Percentiles rank a stretch among this genome's conserved stretches.
Conservation (phyloP, 2,329 filamentous ascomycete species). For the Fonsecaea erecta region DNA sequence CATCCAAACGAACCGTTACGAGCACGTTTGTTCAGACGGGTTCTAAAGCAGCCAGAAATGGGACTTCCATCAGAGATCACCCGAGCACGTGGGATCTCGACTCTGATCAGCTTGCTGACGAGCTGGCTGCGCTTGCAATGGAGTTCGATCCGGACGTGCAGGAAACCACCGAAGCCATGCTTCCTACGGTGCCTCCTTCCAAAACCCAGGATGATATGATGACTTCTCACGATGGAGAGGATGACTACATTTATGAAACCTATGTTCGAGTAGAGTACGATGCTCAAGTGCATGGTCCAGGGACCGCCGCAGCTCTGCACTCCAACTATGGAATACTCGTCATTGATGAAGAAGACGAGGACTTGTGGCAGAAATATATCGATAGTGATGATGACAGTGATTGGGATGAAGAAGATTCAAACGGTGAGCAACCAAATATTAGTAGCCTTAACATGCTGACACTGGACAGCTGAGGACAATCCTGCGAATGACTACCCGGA, state of each 20-base stretch:
- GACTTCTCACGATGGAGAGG: slow-evolving; percentile 52
- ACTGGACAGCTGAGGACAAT: slow-evolving; percentile 52
- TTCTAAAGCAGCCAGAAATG: slow-evolving; percentile 33
- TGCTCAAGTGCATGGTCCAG: slow-evolving; percentile 39
- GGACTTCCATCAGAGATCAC: slow-evolving; percentile 44
- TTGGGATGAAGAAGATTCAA: slow-evolving; percentile 66
- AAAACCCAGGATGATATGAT: slow-evolving; percentile 40
- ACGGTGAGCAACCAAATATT: slow-evolving; percentile 49
- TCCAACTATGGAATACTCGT: slow-evolving; percentile 52
- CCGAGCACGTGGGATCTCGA: slow-evolving; percentile 50
- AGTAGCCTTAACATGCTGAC: slow-evolving; percentile 13
- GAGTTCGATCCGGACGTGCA: slow-evolving; percentile 44
- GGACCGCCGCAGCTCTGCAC: not conserved
- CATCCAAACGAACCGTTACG: slow-evolving; percentile 44
- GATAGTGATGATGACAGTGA: slow-evolving; percentile 59
- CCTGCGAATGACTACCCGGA: slow-evolving; percentile 58
- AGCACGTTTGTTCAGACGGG: slow-evolving; percentile 38
- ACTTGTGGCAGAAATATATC: slow-evolving; percentile 62
- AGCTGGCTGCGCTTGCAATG: slow-evolving; percentile 50
- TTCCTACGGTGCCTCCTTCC: not conserved
- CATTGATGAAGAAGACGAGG: slow-evolving; percentile 57
- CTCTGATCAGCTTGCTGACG: slow-evolving; percentile 48
- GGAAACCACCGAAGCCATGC: slow-evolving; percentile 11
- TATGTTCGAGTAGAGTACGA: slow-evolving; percentile 57
- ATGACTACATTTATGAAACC: slow-evolving; percentile 65